Evolutionary conservation across 1,284 basidiomycete species (phyloP), one percentile per base, ranked within the genome.

Genomic region (Vanrija pseudolonga): DNA sequence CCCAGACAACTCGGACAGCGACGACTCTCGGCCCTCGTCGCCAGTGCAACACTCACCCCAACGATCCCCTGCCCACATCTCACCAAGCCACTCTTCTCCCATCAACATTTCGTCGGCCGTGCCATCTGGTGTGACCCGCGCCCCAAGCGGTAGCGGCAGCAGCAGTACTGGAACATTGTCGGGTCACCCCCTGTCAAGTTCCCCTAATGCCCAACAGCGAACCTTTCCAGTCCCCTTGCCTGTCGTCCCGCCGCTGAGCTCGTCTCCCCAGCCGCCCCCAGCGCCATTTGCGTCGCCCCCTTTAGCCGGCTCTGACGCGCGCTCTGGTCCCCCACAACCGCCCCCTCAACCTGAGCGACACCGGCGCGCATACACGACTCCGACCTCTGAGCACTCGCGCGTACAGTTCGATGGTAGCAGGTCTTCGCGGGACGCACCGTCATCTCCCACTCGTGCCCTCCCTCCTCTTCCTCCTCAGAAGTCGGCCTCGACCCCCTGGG

Each of bases 331-430:
- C 4, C 72, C 71, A n/a, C 63, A 65, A 49, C 69, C 69, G 1
- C 71, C 72, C 24, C 72, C 72, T 20, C 69, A 73, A 47, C 72
- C 72, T 6, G 68, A 72, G 44, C 55, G 72, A 19, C 72, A 74
- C 51, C 55, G 67, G 5, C 51, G 72, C 9, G 69, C 72, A 5
- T 67, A 65, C 47, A 72, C 72, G 1, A 64, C 67, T 12, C 71
- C 72, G n/a, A 40, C 39, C 9, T 18, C 39, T 11, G 39, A 40
- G 8, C n/a, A n/a, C 19, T 20, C 39, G 19, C n/a, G 39, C 4
- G n/a, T 40, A 3, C 39, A 40, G n/a, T 20, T 40, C n/a, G 38
- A 45, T 37, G 11, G 26, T 4, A 47, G 32, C 19, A 23, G 23
- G 23, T 32, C 23, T 23, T 50, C 42, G n/a, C 51, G 43, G 11